These are phyloP conservation scores for Fusarium sp. DNA, from an alignment of 2,329 filamentous ascomycete species.

Conservation along the genomic window DNA sequence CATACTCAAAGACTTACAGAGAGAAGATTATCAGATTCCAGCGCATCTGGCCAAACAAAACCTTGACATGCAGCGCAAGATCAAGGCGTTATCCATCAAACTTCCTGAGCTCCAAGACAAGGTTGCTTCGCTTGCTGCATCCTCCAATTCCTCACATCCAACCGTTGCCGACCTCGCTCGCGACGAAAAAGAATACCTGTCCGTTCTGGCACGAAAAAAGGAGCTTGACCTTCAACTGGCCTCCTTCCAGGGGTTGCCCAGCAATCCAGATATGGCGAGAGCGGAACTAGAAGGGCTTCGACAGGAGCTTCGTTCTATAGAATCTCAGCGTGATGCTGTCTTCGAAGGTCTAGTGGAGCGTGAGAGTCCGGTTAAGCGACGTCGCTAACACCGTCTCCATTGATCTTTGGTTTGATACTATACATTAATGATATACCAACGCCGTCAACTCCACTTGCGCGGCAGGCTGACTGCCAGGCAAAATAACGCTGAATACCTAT, in stretches of 20 bases:
- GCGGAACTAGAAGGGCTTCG: constrained; percentile 77
- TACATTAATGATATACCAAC: constrained; percentile 33
- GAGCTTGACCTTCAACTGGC: constrained; percentile 72
- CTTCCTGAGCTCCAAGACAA: constrained; percentile 72
- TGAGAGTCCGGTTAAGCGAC: constrained; percentile 65
- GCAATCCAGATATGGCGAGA: constrained; percentile 75
- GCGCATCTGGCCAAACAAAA: constrained; percentile 75
- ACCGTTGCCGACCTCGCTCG: constrained; percentile 69
- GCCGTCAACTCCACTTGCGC: constrained; percentile 2
- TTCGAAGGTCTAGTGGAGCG: constrained; percentile 79
- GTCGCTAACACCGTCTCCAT: constrained; percentile 45
- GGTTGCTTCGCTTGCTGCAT: constrained; percentile 57
- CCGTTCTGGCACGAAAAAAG: constrained; percentile 68
- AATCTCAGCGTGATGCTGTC: constrained; percentile 73
- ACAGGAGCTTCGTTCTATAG: constrained; percentile 71
- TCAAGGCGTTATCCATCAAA: constrained; percentile 74
- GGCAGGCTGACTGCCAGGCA: constrained; percentile 14
- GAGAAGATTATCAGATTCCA: constrained; percentile 64
- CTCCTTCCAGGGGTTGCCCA: constrained; percentile 78
- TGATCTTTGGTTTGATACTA: constrained; percentile 32
- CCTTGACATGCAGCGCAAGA: constrained; percentile 77
- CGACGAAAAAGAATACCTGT: constrained; percentile 70
- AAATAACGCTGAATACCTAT: constrained; percentile 20
- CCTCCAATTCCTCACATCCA: constrained; percentile 54
- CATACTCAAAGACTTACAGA: constrained; percentile 58